Conservation (phyloP, 805 yeast genomes). For the Isabelozyma gotoi region DNA sequence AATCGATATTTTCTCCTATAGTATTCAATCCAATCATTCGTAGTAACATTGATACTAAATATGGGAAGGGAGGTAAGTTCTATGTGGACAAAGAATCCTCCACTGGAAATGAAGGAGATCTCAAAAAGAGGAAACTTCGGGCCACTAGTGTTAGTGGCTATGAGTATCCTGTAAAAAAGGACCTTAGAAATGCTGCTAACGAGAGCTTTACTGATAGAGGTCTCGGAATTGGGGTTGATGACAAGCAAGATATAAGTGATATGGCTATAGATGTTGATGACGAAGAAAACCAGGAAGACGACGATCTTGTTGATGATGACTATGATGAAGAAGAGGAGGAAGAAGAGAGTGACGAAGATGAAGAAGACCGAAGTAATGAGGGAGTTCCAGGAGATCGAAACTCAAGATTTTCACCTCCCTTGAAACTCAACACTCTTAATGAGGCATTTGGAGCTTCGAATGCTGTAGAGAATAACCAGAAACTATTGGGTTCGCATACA, state of each 20-base stretch:
- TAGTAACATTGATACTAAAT: conserved; percentile 78
- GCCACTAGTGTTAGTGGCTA: conserved; percentile 37
- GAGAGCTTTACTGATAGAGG: conserved; percentile 1
- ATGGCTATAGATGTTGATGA: neutral
- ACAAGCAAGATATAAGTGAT: no score
- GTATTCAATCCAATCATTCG: conserved; percentile 78
- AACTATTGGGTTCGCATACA: no score
- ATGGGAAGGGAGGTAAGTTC: conserved; percentile 87
- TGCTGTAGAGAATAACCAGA: conserved; percentile 10
- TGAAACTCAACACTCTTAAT: conserved; percentile 23
- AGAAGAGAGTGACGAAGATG: conserved; percentile 41
- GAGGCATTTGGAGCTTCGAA: conserved; percentile 15
- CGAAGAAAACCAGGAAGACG: conserved; percentile 6
- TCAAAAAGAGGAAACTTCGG: conserved; percentile 20
- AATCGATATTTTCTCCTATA: conserved; percentile 79
- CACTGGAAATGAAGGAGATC: conserved; percentile 16
- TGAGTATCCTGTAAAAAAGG: conserved; percentile 10
- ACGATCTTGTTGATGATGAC: conserved; percentile 6
- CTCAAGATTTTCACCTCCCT: conserved; percentile 18
- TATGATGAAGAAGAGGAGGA: conserved; percentile 11
- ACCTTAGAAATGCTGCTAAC: neutral
- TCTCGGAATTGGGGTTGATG: neutral
- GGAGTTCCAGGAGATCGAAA: conserved; percentile 6
- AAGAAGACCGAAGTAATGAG: conserved; percentile 18
- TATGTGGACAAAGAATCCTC: conserved; percentile 50